Base-by-base conservation (phyloP, 1,284 basidiomycete genomes). In the Boletus sp. region DNA sequence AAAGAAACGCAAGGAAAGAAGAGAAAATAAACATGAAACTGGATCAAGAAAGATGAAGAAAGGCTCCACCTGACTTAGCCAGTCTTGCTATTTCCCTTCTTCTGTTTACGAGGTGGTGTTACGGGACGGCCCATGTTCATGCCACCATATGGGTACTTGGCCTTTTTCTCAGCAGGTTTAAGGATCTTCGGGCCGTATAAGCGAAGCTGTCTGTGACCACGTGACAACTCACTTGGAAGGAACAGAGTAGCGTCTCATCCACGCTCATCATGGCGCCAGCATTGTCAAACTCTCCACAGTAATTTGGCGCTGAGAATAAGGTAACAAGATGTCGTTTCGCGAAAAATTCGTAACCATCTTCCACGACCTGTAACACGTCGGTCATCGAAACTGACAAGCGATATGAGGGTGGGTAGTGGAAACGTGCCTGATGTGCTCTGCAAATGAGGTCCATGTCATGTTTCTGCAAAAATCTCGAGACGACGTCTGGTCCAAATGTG, bases 181-280 rank as follows among this genome's bases (percentile, higher is more conserved):
- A 99, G 83, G 68, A 99, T 98, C 94, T 96, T 72, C 5, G 57
- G 35, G 9, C 23, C 16, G 16, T 28, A 55, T 71, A 38, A 65
- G 28, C 8, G 16, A n/a, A 25, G 38, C 11, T 11, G 9, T 10
- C 38, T 25, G n/a, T 35, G 52, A 57, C 43, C 50, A 75, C 65
- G 62, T 68, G 67, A 66, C n/a, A 4, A 76, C 87, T 64, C 66
- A 95, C 94, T 80, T 98, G 95, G 93, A 99, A 99, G 19, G 96
- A 98, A 79, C 97, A 99, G 65, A 99, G 79, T 67, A 99, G 78
- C 11, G 96, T 98, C 80, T 99, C 97, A 75, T 98, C 97, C 56
- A 99, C 97, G 73, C 93, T 96, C 97, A 99, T 99, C 97, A 99
- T 98, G 31, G 97, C 97, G 46, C 97, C 97, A 21, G 96, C 96